Conservation (phyloP, 208 protist species). For the Wallacemonas rigidus region DNA sequence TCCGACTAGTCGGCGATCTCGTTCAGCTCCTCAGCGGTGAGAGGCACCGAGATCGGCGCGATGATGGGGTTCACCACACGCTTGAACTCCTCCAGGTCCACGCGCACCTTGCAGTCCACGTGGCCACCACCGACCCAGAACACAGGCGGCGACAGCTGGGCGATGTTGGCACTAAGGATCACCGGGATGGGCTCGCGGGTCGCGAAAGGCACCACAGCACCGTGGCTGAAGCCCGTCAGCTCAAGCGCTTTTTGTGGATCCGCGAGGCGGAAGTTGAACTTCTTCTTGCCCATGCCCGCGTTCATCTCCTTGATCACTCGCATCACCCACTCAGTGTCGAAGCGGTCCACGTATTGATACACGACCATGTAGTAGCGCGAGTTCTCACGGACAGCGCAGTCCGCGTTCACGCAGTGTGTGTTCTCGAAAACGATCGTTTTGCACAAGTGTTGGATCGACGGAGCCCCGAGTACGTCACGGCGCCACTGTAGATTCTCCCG, state of each 20-base stretch:
- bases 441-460: constrained; percentile 85
- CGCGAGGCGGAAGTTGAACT: constrained; percentile 86
- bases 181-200: constrained; percentile 54
- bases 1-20: constrained; percentile 36
- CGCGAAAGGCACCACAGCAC: constrained; percentile 78
- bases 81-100: constrained; percentile 71
- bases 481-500: constrained; percentile 77
- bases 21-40: constrained; percentile 68
- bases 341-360: constrained; percentile 82
- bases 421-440: constrained; percentile 94
- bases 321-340: constrained; percentile 72
- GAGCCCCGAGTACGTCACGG: constrained; percentile 69
- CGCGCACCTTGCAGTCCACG: constrained; percentile 79
- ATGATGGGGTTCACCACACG: constrained; percentile 61
- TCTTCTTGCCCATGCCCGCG: constrained; percentile 83
- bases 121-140: constrained; percentile 85
- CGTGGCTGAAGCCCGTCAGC: constrained; percentile 74
- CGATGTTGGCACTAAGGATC: constrained; percentile 61
- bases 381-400: constrained; percentile 72
- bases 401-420: constrained; percentile 76
- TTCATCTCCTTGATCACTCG: constrained; percentile 64
- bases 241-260: constrained; percentile 42
- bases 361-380: constrained; percentile 85
- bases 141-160: constrained; percentile 41
- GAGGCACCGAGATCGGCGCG: constrained; percentile 59